Conservation (phyloP, 495 filamentous ascomycete species). For the Trichocladium uniseriatum region DNA sequence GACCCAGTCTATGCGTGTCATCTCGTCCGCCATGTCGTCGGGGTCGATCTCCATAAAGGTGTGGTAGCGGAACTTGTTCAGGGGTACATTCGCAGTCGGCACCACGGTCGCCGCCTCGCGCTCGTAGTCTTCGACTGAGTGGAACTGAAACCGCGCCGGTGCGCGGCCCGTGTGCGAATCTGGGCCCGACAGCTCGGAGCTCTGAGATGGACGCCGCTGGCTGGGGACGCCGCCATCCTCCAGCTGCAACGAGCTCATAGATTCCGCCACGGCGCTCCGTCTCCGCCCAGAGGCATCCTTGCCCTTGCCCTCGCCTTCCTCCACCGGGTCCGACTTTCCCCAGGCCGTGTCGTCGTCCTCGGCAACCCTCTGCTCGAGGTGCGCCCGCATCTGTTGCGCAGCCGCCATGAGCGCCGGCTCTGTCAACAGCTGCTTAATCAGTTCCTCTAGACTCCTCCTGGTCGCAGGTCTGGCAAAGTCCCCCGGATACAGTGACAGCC, state of each 20-base stretch:
- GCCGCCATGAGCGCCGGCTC: slow-evolving; percentile 72
- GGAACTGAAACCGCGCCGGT: slow-evolving; percentile 41
- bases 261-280: slow-evolving; percentile 30
- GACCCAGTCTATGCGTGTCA: slow-evolving; percentile 94
- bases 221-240: slow-evolving; percentile 26
- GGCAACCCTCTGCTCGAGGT: slow-evolving; percentile 51
- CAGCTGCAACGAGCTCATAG: slow-evolving; percentile 36
- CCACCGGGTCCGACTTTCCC: slow-evolving; percentile 57
- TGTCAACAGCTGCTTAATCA: slow-evolving; percentile 57
- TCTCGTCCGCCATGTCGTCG: slow-evolving; percentile 76
- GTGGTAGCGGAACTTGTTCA: slow-evolving; percentile 75
- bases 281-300: slow-evolving; percentile 16
- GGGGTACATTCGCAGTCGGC: slow-evolving; percentile 46
- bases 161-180: slow-evolving; percentile 15
- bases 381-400: slow-evolving; percentile 66
- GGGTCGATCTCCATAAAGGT: slow-evolving; percentile 71
- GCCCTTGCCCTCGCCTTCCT: slow-evolving; percentile 32
- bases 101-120: slow-evolving; percentile 58
- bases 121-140: slow-evolving; percentile 63
- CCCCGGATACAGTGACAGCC: slow-evolving; percentile 83
- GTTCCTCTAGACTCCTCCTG: slow-evolving; percentile 55
- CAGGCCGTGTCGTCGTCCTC: slow-evolving; percentile 79
- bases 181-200: slow-evolving; percentile 34
- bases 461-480: slow-evolving; percentile 83
- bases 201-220: slow-evolving; percentile 38